Percentiles rank a stretch among this genome's conserved stretches.
Evolutionary conservation across 1,284 basidiomycete genomes (phyloP).

Genomic region (Ustilago hordei): DNA sequence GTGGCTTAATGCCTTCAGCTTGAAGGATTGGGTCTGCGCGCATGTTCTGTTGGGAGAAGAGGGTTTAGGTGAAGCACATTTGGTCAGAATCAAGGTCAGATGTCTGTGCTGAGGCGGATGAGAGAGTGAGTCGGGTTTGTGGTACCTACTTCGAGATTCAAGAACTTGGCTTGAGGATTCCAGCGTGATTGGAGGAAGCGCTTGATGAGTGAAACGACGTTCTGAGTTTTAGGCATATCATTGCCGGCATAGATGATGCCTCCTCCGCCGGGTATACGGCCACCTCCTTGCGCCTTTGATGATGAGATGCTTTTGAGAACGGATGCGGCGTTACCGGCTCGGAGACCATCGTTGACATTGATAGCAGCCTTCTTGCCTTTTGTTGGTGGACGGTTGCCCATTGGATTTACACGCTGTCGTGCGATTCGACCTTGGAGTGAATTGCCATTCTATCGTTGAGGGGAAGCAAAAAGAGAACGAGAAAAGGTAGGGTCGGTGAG

Average conservation of each 20-base stretch:
- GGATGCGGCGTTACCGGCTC: conserved; percentile 41
- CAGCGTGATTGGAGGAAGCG: conserved; percentile 60
- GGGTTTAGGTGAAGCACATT: background rate
- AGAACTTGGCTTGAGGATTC: conserved; percentile 73
- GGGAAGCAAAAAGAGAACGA: background rate
- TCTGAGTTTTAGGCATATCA: conserved; percentile 51
- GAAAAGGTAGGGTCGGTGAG: background rate
- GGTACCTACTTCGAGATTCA: conserved; percentile 76
- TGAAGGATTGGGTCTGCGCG: conserved; percentile 79
- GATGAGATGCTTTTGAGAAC: conserved; percentile 47
- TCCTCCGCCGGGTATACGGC: conserved; percentile 51
- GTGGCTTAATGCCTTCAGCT: conserved; percentile 77
- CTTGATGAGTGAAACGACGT: conserved; percentile 53
- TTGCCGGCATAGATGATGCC: conserved; percentile 40
- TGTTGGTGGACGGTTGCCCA: conserved; percentile 41
- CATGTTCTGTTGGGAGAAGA: conserved; percentile 72
- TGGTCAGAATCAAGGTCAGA: conserved; percentile 1
- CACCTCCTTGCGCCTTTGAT: conserved; percentile 48
- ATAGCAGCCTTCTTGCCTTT: conserved; percentile 38
- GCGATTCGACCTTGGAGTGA: conserved; percentile 38
- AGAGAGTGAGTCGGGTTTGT: too few species aligned
- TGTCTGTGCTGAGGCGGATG: background rate
- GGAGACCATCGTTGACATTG: conserved; percentile 50
- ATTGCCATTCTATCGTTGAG: conserved; percentile 18
- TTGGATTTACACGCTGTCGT: conserved; percentile 45